Conservation (phyloP, 2,329 filamentous ascomycete species). For the Sclerotinia trifoliorum region DNA sequence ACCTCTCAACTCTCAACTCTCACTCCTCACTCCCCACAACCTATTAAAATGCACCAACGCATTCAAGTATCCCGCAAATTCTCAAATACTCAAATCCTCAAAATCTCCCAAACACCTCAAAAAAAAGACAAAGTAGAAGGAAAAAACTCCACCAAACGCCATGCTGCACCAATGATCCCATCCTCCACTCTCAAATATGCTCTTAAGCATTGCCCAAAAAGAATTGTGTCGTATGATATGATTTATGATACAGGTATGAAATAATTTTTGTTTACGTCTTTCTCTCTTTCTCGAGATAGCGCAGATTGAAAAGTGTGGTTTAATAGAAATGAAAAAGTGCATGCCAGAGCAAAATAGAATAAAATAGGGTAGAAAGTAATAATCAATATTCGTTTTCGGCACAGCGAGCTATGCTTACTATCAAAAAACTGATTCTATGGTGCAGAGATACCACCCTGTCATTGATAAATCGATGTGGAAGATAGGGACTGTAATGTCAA, state of each 20-base stretch:
- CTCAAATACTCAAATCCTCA: not conserved
- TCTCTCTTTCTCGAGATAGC: not conserved
- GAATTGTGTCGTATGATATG: constrained; percentile 7
- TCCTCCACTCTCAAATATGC: not conserved
- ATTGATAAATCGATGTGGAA: not conserved
- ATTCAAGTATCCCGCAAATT: too few relatives aligned
- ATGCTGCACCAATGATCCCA: constrained; percentile 5
- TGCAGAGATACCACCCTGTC: not conserved
- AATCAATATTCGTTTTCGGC: not conserved
- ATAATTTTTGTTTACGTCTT: not conserved
- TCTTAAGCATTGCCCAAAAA: not conserved
- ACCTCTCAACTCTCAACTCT: too few relatives aligned
- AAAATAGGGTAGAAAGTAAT: not conserved
- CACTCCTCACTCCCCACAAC: too few relatives aligned
- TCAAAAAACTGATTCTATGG: not conserved
- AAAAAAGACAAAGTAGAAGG: not conserved
- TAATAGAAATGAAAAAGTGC: not conserved
- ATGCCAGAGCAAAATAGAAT: not conserved
- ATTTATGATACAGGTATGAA: constrained; percentile 13
- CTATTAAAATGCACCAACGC: too few relatives aligned
- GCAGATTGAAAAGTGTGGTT: not conserved
- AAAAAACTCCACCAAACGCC: not conserved
- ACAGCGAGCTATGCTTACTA: not conserved
- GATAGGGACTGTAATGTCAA: not conserved
- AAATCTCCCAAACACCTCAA: not conserved